These are phyloP conservation scores for Leptographium flavum DNA, from an alignment of 2,329 filamentous ascomycete species.

Conservation along the genomic window DNA sequence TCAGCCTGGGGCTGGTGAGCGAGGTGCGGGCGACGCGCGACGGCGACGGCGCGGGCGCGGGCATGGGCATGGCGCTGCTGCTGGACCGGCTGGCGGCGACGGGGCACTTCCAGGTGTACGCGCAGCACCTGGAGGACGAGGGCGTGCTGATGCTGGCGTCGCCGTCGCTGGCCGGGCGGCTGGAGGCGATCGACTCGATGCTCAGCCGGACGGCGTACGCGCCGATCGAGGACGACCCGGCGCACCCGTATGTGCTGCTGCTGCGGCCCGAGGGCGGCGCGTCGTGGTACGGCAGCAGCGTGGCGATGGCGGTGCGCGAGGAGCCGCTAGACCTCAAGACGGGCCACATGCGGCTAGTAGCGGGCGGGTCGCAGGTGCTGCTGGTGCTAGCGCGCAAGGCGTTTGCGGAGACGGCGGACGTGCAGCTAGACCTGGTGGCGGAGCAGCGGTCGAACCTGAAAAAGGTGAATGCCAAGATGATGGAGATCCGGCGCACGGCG, in stretches of 20 bases:
- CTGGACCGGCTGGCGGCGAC: conserved; percentile 68
- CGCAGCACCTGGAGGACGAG: conserved; percentile 40
- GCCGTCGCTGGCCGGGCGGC: conserved; percentile 57
- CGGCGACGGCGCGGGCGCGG: too few relatives aligned
- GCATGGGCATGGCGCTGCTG: conserved; percentile 64
- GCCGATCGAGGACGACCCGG: conserved; percentile 51
- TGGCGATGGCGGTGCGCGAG: conserved; percentile 58
- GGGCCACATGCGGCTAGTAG: conserved; percentile 75
- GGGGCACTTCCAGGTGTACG: conserved; percentile 74
- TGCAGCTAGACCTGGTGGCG: conserved; percentile 76
- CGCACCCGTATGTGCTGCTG: conserved; percentile 74
- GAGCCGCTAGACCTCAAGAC: conserved; percentile 74
- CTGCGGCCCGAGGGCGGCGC: conserved; percentile 68
- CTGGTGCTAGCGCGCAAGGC: conserved; percentile 64
- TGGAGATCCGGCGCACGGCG: conserved; percentile 87
- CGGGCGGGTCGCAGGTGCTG: conserved; percentile 69
- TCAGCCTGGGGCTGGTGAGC: conserved; percentile 69
- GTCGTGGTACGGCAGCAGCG: conserved; percentile 66
- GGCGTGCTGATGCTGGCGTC: conserved; percentile 78
- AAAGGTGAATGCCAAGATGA: conserved; percentile 79
- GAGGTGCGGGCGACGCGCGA: too few relatives aligned
- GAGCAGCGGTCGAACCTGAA: conserved; percentile 88
- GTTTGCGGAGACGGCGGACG: conserved; percentile 65
- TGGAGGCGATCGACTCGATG: conserved; percentile 72
- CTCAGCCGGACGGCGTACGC: conserved; percentile 54